Evolutionary conservation across 2,329 filamentous ascomycete species (phyloP), one percentile per base, ranked within the genome.

Genomic region (Pleurostoma richardsiae): DNA sequence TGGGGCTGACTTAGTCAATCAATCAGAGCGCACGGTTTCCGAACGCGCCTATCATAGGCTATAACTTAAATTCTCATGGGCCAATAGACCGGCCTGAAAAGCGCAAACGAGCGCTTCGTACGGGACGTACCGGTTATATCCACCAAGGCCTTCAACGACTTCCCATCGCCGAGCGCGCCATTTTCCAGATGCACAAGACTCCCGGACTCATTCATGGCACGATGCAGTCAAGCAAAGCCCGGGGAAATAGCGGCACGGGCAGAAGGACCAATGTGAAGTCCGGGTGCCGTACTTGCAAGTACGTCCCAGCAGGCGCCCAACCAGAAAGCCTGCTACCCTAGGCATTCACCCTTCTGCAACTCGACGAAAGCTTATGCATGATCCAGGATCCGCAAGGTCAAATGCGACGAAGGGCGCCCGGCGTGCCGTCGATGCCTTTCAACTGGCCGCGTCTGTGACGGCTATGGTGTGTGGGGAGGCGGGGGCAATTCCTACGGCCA

Each of bases 221-320:
- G 33, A 36, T 36, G 33, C 8, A 36, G n/a, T 36, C 39, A 36
- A 44, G 19, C 27, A 36, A 31, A n/a, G 8, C 33, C 33, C 33
- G 33, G 8, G n/a, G 8, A 36, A n/a, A n/a, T 36, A 8, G 8
- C 33, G 8, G n/a, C 8, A n/a, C 33, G 33, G 8, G n/a, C 8
- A n/a, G 8, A n/a, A 45, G 30, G 38, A 40, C 29, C 29, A 48
- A 42, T 30, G 40, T 41, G 4, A 52, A 46, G 30, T 38, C 44
- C 10, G 48, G 52, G 7, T 54, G 52, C 40, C 33, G 33, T 6
- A 46, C 48, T 31, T 51, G 48, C 52, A 52, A 42, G 52, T 52
- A 29, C 43, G 45, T 39, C 19, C 11, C 4, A 36, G 33, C n/a
- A 8, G 8, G 33, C 8, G n/a, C 30, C 7, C 6, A 10, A n/a